Conservation (phyloP, 1,284 basidiomycete species). For the Tremellales sp. region DNA sequence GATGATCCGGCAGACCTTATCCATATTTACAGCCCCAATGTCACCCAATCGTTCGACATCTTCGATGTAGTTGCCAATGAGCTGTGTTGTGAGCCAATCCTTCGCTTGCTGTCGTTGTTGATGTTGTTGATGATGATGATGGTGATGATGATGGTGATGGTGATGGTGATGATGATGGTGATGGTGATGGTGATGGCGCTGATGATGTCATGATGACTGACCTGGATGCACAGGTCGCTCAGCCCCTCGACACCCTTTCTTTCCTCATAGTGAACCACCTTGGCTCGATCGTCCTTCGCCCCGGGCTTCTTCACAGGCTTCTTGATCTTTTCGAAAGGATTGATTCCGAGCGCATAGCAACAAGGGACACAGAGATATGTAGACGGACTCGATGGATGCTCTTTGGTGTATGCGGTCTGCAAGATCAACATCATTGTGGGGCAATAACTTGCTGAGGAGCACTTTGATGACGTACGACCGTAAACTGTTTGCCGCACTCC, state of each 20-base stretch:
- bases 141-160: no score
- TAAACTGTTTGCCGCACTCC: constrained; percentile 77
- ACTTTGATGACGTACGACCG: constrained; percentile 78
- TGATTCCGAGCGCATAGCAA: constrained; percentile 65
- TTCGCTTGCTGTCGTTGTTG: not conserved
- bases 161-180: no score
- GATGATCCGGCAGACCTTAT: constrained; percentile 77
- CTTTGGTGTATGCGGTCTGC: constrained; percentile 77
- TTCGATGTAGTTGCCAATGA: constrained; percentile 81
- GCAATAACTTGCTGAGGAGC: not conserved
- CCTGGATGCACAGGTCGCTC: constrained; percentile 73
- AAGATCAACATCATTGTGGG: not conserved
- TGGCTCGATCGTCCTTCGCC: constrained; percentile 39
- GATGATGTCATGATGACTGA: no score
- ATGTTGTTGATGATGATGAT: no score
- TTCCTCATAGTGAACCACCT: constrained; percentile 66
- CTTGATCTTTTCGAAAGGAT: constrained; percentile 67
- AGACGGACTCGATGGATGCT: constrained; percentile 58
- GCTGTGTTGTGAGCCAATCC: constrained; percentile 49
- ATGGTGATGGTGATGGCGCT: no score
- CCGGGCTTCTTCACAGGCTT: constrained; percentile 58
- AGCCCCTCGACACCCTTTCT: constrained; percentile 62
- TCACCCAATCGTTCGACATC: constrained; percentile 86
- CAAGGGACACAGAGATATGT: constrained; percentile 76
- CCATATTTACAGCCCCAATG: constrained; percentile 73